Base-by-base conservation (phyloP, 371 early-diverging fungal genomes). In the Choanephora cucurbitarum region DNA sequence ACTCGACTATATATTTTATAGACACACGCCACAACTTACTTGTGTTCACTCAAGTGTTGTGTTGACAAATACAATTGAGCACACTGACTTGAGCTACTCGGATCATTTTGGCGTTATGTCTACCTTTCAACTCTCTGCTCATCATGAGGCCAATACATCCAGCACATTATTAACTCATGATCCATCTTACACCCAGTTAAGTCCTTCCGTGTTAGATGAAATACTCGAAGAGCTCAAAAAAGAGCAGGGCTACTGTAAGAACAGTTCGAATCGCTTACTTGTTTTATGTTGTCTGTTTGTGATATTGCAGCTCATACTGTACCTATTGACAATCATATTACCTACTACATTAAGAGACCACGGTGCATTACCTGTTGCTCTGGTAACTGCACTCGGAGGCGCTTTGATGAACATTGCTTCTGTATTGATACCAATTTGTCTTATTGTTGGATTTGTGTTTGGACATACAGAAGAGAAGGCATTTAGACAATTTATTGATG, bases 31-130 rank as follows among this genome's bases (percentile, higher is more conserved):
- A 6, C 55, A 70, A 45, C 23, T 82, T 15, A 44, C 31, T 13
- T 79, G 80, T 44, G 44, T 52, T n/a, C 44, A 42, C 8, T 67
- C 69, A 0, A 45, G 62, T 7, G 77, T 82, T 0, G 71, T 66
- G 2, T 50, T 80, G 21, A 65, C 64, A 2, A 72, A 77, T 11
- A 21, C 33, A 15, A 56, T 76, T 14, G 72, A 69, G 1, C 66
- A 52, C 19, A 34, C 67, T 10, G 42, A 41, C 22, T 67, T 58
- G 62, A 67, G 71, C 22, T 63, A 73, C 44, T 79, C 79, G 9
- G 82, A 82, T 52, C 82, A 82, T 49, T 82, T 75, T 66, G 82
- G 70, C 0, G 77, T 82, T 2, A 31, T 51, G n/a, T 49, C 64
- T 7, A 18, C 42, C 14, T 64, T 64, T 51, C 21, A 39, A 19